Evolutionary conservation across 306 rosid species (phyloP), one percentile per base, ranked within the genome.

Genomic region (Acacia crassicarpa): DNA sequence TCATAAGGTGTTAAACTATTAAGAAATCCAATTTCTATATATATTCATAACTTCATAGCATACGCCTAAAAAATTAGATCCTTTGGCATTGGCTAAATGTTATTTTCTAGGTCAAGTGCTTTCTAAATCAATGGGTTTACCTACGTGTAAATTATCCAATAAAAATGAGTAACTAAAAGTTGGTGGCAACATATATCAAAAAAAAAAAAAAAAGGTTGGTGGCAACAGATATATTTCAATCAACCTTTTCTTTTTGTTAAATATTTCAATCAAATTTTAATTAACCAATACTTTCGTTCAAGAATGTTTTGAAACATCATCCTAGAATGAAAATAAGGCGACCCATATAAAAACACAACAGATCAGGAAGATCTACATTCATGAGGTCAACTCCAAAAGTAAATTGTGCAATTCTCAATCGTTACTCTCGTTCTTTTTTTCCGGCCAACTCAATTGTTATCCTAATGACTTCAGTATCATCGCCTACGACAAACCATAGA

Each of bases 101-200:
- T 44, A 63, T 63, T 48, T 13, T 33, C n/a, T n/a, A 25, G n/a
- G 67, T 32, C 67, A 41, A 20, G 43, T 65, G 20, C 27, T 15
- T 59, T 63, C 49, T 75, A 63, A 25, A 66, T 43, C 17, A 41
- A n/a, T 25, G 17, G 27, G 27, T 35, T 44, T 68, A 76, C 17
- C 35, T 38, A 38, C 25, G 66, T 10, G 45, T 27, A 56, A 56
- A 76, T 10, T 43, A 67, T 58, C 61, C n/a, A 15, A 51, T 23
- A 75, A 58, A 46, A 44, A 56, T 56, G 76, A 82, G 8, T 67
- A 46, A 14, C 38, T 49, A 20, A 67, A 30, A 75, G 72, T 59
- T 76, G 33, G 77, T 41, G 48, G 59, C 14, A 61, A 77, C 19
- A 30, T 27, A 27, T 27, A 27, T 27, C 30, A 27, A 27, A n/a